Evolutionary conservation across 73 alveolate genomes (phyloP), one percentile per base, ranked within the genome.

Genomic region (Paramecium tetraurelia): DNA sequence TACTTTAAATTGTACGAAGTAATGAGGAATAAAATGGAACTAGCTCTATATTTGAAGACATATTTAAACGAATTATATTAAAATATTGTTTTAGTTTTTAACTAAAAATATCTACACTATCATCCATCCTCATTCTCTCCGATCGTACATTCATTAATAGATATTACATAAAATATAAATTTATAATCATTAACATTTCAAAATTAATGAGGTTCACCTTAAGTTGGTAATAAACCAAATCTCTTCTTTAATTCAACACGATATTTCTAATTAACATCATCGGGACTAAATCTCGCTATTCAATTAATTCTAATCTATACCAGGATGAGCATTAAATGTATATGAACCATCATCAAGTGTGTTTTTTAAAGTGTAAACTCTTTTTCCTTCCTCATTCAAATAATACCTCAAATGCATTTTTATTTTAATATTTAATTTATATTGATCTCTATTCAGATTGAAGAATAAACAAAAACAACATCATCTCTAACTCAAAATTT

Each of bases 301-400:
- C 12, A 27, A 27, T 63, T 63, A 27, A 53, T 53, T 53, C 22
- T 12, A 1, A 36, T 29, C 33, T 12, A 36, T 29, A 75, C 87
- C 87, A 29, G 87, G 87, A 75, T 75, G 87, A 75, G 87, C 87
- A 75, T 75, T 75, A 38, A 75, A 75, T 41, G 87, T 75, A 38
- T 75, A 75, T 14, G 87, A 29, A 12, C 87, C 87, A 75, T 75
- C 87, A 38, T 75, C 87, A 38, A 75, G 59, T 36, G 59, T 38
- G 40, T 75, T 75, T 38, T 75, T 35, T 21, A 75, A 41, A 75
- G 87, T 75, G 12, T 75, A 75, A 41, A 75, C 87, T 75, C 87
- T 75, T 75, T 75, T 75, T 75, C 87, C 87, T 38, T 75, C 87
- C 46, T 75, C 87, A 38, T 75, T 75, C 87, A 63, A 63, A 63